These are phyloP conservation scores for Diplodia intermedia DNA, from an alignment of 2,329 filamentous ascomycete genomes.

Conservation along the genomic window DNA sequence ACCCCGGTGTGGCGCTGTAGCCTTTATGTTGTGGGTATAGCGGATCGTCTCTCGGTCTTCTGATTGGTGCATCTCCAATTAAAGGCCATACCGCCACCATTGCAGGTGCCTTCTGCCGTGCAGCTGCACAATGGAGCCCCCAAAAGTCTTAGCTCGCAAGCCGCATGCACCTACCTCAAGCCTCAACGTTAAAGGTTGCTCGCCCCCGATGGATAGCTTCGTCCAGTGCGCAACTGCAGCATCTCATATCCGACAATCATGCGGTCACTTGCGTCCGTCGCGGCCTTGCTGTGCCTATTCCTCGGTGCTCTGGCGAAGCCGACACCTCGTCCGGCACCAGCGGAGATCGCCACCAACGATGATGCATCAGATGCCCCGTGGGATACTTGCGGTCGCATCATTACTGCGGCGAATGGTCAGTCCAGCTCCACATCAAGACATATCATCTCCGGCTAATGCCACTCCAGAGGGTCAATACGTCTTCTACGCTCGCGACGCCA, in stretches of 20 bases:
- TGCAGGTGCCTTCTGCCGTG: background rate
- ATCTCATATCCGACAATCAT: background rate
- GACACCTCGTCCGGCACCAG: background rate
- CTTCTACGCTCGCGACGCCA: constrained; percentile 41
- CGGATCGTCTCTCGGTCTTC: background rate
- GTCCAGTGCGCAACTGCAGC: background rate
- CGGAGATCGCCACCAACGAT: background rate
- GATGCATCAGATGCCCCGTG: background rate
- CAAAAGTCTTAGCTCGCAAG: background rate
- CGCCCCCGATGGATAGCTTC: background rate
- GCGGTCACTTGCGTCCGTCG: background rate
- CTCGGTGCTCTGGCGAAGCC: constrained; percentile 1
- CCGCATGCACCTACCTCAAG: background rate
- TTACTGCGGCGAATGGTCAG: background rate
- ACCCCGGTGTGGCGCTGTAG: background rate
- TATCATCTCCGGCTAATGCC: background rate
- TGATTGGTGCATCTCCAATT: background rate
- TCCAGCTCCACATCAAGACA: background rate
- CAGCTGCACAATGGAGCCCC: background rate
- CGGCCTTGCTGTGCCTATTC: background rate
- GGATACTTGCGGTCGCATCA: background rate
- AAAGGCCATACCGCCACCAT: background rate
- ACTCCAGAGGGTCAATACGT: constrained; percentile 14
- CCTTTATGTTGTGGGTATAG: background rate
- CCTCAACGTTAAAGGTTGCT: background rate